Conservation (phyloP, 2,329 filamentous ascomycete genomes). For the Drechslera avenae region DNA sequence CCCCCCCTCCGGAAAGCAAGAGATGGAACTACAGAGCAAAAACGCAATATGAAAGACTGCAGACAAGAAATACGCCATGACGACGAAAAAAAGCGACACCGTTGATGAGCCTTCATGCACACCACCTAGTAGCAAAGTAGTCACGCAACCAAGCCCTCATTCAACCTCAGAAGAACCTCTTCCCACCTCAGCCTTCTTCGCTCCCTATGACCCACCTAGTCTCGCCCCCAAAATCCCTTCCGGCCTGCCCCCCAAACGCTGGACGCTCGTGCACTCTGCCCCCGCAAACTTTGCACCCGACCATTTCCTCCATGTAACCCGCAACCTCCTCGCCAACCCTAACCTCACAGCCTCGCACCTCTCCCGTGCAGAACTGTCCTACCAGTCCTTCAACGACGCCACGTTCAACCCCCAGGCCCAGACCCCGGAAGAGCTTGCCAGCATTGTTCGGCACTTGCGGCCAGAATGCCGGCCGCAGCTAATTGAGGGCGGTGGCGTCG, state of each 20-base stretch:
- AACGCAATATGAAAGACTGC: neutral
- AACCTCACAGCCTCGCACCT: constrained; percentile 80
- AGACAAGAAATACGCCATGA: neutral
- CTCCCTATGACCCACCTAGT: constrained; percentile 43
- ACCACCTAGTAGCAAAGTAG: neutral
- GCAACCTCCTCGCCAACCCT: constrained; percentile 76
- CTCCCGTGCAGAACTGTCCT: constrained; percentile 76
- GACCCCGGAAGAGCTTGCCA: constrained; percentile 45
- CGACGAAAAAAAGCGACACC: neutral
- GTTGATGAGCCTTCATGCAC: neutral
- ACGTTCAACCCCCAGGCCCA: constrained; percentile 41
- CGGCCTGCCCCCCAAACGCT: constrained; percentile 42
- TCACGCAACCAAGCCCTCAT: neutral
- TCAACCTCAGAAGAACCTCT: neutral
- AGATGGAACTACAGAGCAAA: neutral
- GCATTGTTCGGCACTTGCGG: constrained; percentile 56
- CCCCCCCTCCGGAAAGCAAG: neutral
- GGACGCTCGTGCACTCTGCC: constrained; percentile 46
- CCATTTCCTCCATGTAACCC: constrained; percentile 70
- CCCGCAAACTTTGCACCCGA: constrained; percentile 66
- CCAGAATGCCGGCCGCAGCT: constrained; percentile 45
- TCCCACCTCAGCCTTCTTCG: constrained; percentile 29
- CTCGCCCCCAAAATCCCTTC: constrained; percentile 27
- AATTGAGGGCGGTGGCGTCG: constrained; percentile 26
- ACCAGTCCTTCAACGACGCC: constrained; percentile 55